A percentile compares a stretch with the other conserved stretches of the same genome.
Evolutionary conservation across 345 rosid species (phyloP).

Genomic region (Eutrema yunnanense): DNA sequence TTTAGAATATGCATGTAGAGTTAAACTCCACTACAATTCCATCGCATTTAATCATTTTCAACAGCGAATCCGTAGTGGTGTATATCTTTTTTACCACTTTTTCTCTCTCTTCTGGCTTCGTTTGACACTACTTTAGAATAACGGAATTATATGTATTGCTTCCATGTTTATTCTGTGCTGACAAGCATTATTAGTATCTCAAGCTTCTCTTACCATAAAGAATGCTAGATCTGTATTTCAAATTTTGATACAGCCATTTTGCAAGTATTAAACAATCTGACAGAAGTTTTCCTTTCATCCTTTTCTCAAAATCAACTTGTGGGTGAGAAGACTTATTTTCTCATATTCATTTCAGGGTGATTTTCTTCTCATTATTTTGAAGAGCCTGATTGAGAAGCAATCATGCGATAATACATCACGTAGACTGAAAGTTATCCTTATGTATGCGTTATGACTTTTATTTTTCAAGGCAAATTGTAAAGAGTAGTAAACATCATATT

Average conservation of each 20-base stretch:
- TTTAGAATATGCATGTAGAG: neutral
- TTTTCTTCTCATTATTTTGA: slow-evolving; percentile 87
- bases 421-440: slow-evolving; percentile 78
- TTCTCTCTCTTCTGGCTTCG: neutral
- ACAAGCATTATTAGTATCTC: neutral
- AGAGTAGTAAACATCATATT: neutral
- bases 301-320: neutral
- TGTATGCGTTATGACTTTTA: slow-evolving; percentile 42
- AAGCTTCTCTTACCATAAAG: slow-evolving; percentile 1
- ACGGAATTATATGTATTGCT: neutral
- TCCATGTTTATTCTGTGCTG: neutral
- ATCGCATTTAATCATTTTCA: neutral
- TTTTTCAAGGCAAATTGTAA: neutral
- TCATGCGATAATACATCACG: slow-evolving; percentile 37
- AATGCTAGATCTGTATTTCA: slow-evolving; percentile 1
- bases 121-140: neutral
- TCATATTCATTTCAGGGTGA: slow-evolving; percentile 52
- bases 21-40: neutral
- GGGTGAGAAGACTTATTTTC: neutral
- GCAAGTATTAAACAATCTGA: neutral
- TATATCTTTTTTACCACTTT: neutral
- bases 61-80: neutral
- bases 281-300: neutral
- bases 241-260: neutral
- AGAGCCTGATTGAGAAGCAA: slow-evolving; percentile 83